Evolutionary conservation across 176 grass and related monocot genomes (phyloP), one percentile per base, ranked within the genome.

Genomic region (Thalia dealbata): DNA sequence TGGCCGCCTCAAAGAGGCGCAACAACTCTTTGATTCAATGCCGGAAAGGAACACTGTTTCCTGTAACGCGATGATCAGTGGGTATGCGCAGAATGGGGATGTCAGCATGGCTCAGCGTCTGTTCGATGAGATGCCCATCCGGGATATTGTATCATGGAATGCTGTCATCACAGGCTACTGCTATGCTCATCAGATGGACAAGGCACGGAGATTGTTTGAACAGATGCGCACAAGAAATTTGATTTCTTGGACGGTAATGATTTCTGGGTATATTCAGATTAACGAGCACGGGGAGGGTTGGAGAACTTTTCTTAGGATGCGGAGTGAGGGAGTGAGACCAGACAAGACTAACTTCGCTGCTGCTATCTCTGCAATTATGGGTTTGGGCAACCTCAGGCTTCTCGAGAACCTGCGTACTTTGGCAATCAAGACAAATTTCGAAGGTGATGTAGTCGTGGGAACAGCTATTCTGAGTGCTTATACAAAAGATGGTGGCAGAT

Each of bases 141-240:
- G 30, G 51, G 80, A 85, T n/a, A 64, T 78, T 16, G 46, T 70
- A 6, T 91, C 85, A 0, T 88, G 89, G 89, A 91, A 91, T 71
- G 82, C 89, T 2, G 83, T 91, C 82, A 76, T 91, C 24, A 88
- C 89, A 10, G 89, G 89, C 64, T 91, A 91, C 12, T 91, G 82
- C 80, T 82, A 85, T 28, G 73, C 52, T 45, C 82, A 32, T 30
- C 80, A 61, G 79, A 88, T 88, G 89, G 60, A 52, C 13, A 80
- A 78, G 46, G 85, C 89, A 3, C 59, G 15, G 25, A 68, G 51
- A 7, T 61, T 88, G 51, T 91, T 91, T 64, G 73, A 85, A 10
- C 44, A 45, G 14, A 91, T 85, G 85, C 80, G 70, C 3, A 78
- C 81, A 59, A 80, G 66, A 25, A 67, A 85, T 69, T 62, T 78